phyloP scores from a whole-genome alignment of 2,329 filamentous ascomycete species.

The Scytalidium sp. region DNA sequence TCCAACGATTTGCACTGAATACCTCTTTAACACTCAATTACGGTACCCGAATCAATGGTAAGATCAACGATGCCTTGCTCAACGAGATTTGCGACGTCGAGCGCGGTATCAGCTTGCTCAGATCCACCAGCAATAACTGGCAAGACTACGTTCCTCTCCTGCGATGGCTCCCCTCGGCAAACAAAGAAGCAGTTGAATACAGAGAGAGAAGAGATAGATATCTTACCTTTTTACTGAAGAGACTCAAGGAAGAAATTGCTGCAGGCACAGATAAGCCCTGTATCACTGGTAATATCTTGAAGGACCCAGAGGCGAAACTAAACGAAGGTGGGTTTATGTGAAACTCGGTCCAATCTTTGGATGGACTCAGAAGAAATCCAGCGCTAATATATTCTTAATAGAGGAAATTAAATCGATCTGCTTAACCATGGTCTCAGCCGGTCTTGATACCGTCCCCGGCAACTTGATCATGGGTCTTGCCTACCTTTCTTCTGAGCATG shows the following conservation, averaged over 20 bases:
- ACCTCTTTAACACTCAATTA: conserved; percentile 78
- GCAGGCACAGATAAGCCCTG: conserved; percentile 65
- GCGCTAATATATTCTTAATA: conserved; percentile 38
- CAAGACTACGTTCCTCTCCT: conserved; percentile 80
- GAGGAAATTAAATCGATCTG: conserved; percentile 79
- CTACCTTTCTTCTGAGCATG: conserved; percentile 65
- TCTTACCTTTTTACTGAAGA: conserved; percentile 54
- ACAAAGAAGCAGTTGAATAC: conserved; percentile 61
- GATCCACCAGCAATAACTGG: conserved; percentile 80
- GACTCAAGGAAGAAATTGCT: conserved; percentile 57
- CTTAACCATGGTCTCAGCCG: conserved; percentile 77
- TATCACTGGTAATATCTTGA: conserved; percentile 65
- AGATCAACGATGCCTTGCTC: conserved; percentile 64
- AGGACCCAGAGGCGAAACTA: conserved; percentile 60
- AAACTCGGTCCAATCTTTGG: too few species aligned
- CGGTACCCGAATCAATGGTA: conserved; percentile 70
- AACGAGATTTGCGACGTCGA: conserved; percentile 75
- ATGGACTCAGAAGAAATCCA: conserved; percentile 31
- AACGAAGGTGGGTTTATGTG: conserved; percentile 61
- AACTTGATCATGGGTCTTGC: conserved; percentile 79
- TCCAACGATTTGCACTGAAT: conserved; percentile 74
- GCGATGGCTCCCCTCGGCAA: conserved; percentile 60
- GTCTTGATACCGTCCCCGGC: conserved; percentile 76
- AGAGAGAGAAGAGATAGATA: conserved; percentile 67
- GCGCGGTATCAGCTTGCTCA: conserved; percentile 70